Evolutionary conservation across 495 filamentous ascomycete genomes (phyloP).

Genomic region (Penicillium robsamsonii): DNA sequence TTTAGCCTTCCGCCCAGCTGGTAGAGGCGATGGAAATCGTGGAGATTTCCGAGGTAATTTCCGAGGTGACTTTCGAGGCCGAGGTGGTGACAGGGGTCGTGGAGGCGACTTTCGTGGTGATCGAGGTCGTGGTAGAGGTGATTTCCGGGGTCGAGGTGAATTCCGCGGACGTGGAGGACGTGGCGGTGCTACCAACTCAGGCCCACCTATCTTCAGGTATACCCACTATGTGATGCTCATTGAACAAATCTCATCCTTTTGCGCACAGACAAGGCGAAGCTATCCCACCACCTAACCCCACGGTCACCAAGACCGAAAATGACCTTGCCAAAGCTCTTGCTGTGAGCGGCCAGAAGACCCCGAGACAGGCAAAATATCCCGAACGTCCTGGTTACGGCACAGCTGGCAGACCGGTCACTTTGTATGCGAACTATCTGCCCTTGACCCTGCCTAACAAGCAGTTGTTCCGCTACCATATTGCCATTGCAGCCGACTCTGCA

Average conservation of each 20-base stretch:
- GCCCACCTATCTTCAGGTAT: slow-evolving; percentile 11
- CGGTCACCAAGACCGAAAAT: slow-evolving; percentile 34
- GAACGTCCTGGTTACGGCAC: slow-evolving; percentile 61
- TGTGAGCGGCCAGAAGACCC: slow-evolving; percentile 19
- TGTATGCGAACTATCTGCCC: slow-evolving; percentile 67
- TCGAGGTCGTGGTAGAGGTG: slow-evolving; percentile 1
- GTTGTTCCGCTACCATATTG: slow-evolving; percentile 40
- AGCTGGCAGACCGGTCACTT: slow-evolving; percentile 43
- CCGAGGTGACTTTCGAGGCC: neutral
- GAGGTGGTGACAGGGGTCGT: slow-evolving; percentile 1
- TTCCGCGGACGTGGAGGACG: neutral
- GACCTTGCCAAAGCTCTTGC: slow-evolving; percentile 25
- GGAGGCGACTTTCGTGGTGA: neutral
- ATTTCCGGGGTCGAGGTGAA: neutral
- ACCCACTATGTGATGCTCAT: neutral
- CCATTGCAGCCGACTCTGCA: slow-evolving; percentile 24
- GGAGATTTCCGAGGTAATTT: neutral
- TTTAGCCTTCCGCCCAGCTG: neutral
- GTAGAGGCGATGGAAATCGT: slow-evolving; percentile 4
- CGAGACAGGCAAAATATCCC: slow-evolving; percentile 23
- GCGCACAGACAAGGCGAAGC: slow-evolving; percentile 23
- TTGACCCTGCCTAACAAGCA: slow-evolving; percentile 39
- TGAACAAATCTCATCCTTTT: neutral
- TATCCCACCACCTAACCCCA: slow-evolving; percentile 20
- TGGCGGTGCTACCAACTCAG: neutral